phyloP scores from a whole-genome alignment of 192 early-diverging fungal genomes.

The Funneliformis geosporum region DNA sequence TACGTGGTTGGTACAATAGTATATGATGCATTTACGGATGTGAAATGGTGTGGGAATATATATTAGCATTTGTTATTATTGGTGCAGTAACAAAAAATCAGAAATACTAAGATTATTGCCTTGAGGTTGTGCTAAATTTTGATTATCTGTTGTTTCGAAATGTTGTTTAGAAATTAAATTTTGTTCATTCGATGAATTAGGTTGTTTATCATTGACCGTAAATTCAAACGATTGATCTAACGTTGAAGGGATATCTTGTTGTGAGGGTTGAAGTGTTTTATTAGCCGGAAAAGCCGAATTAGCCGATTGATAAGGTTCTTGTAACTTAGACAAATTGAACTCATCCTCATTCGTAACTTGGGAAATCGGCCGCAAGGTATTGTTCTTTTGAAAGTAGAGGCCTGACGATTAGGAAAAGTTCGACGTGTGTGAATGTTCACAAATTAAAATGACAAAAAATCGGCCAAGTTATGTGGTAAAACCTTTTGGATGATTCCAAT shows the following conservation, averaged over 20 bases:
- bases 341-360: background rate
- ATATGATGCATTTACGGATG: background rate
- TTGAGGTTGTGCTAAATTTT: background rate
- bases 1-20: background rate
- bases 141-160: background rate
- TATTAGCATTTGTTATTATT: background rate
- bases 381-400: constrained; percentile 32
- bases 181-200: background rate
- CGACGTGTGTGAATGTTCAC: constrained; percentile 13
- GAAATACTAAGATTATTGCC: background rate
- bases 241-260: background rate
- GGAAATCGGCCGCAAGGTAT: constrained; percentile 12
- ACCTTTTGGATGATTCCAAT: constrained; percentile 11
- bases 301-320: background rate
- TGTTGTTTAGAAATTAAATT: background rate
- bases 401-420: constrained; percentile 30
- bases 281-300: background rate
- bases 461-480: constrained; percentile 25
- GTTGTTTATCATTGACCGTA: background rate
- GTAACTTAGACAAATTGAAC: background rate
- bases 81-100: background rate
- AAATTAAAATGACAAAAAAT: constrained; percentile 18
- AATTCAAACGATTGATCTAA: background rate
- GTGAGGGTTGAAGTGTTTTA: background rate
- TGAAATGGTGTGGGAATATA: background rate